Evolutionary conservation across 2,329 filamentous ascomycete genomes (phyloP).

Genomic region (Apiospora aurea): DNA sequence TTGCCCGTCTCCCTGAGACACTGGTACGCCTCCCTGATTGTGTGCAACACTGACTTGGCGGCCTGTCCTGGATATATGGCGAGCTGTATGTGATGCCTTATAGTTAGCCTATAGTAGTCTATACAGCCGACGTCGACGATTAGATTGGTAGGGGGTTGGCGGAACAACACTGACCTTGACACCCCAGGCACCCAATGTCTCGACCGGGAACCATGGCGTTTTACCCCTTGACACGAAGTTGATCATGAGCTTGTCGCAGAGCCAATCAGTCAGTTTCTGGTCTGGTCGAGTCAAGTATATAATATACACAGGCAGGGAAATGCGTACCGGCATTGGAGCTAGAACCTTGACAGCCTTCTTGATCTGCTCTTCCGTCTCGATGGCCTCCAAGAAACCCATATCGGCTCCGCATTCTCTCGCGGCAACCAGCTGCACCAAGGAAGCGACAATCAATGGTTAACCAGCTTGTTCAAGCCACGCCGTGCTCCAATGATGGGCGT

Average conservation of each 20-base stretch:
- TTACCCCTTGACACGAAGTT: slow-evolving; percentile 27
- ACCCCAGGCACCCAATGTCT: slow-evolving; percentile 23
- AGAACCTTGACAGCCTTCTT: slow-evolving; percentile 25
- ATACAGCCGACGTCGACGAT: neutral
- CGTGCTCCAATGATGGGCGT: neutral
- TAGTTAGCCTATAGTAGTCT: neutral
- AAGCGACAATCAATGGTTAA: neutral
- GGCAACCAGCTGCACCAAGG: slow-evolving; percentile 15
- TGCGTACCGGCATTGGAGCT: slow-evolving; percentile 25
- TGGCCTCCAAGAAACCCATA: slow-evolving; percentile 28
- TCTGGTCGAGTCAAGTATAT: neutral
- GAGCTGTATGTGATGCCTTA: slow-evolving; percentile 1
- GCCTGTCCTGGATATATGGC: slow-evolving; percentile 28
- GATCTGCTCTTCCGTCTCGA: slow-evolving; percentile 27
- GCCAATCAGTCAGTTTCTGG: neutral
- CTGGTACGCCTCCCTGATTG: slow-evolving; percentile 25
- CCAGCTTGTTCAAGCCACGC: neutral
- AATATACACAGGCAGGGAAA: neutral
- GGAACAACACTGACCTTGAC: slow-evolving; percentile 22
- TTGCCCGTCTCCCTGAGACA: slow-evolving; percentile 24
- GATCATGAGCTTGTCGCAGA: slow-evolving; percentile 23
- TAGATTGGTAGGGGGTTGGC: neutral
- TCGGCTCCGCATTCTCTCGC: slow-evolving; percentile 27
- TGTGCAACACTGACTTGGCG: slow-evolving; percentile 25
- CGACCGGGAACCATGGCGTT: slow-evolving; percentile 26